phyloP scores from a whole-genome alignment of 1,284 basidiomycete species.

The Pseudozyma sp. region DNA sequence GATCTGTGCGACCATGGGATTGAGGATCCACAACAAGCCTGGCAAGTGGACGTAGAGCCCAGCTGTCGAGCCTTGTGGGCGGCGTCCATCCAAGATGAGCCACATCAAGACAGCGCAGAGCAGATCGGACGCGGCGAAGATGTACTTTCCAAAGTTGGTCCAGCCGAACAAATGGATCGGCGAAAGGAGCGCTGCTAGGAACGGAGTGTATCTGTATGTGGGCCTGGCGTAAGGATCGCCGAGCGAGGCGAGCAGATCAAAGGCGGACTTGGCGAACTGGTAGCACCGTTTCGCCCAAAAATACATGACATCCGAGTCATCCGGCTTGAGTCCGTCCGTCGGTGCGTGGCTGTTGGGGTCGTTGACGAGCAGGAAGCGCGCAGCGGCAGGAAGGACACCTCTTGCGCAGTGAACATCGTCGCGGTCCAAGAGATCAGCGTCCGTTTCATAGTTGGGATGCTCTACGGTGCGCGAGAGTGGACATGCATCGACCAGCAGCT shows the following conservation, averaged over 20 bases:
- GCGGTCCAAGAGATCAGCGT: conserved; percentile 50
- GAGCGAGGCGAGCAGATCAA: conserved; percentile 53
- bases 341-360: conserved; percentile 43
- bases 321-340: conserved; percentile 27
- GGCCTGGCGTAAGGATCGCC: conserved; percentile 88
- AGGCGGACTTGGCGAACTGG: conserved; percentile 45
- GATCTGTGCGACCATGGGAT: conserved; percentile 94
- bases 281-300: conserved; percentile 37
- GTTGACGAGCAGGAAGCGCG: conserved; percentile 73
- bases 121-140: conserved; percentile 88
- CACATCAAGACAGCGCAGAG: conserved; percentile 83
- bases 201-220: conserved; percentile 96
- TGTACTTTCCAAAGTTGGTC: conserved; percentile 77
- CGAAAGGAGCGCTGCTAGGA: conserved; percentile 83
- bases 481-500: conserved; percentile 49
- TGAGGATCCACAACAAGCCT: conserved; percentile 82
- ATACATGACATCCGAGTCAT: conserved; percentile 45
- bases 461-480: conserved; percentile 52
- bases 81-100: conserved; percentile 72
- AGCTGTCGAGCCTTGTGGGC: conserved; percentile 28
- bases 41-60: conserved; percentile 58
- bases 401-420: conserved; percentile 54
- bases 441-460: conserved; percentile 31
- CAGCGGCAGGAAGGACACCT: conserved; percentile 54
- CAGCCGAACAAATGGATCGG: conserved; percentile 77